Evolutionary conservation across 179 eudicot species (phyloP), one percentile per base, ranked within the genome.

Genomic region (Beta lomatogona): DNA sequence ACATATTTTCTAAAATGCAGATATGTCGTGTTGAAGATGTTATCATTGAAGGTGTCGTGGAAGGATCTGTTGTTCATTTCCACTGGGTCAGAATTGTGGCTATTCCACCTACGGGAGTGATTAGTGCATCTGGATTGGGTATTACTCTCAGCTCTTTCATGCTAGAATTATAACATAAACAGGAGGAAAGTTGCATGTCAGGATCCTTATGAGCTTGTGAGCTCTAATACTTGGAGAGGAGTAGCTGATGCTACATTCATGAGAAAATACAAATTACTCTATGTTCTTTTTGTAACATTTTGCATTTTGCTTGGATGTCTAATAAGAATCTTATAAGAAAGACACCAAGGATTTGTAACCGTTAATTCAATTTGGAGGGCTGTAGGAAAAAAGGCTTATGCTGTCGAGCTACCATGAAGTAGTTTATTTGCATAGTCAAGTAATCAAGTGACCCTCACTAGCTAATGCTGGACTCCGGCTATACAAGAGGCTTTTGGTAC

Each of bases 51-150:
- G 99, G 99, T 67, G 57, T 76, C 18, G 72, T 94, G 22, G 91
- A 90, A 90, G 98, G 99, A 86, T 92, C 98, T 81, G 93, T 95
- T 85, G 87, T 95, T 80, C 99, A 95, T 88, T 91, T 95, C 67
- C 97, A 95, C 83, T 88, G 93, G 94, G 92, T 92, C 78, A 92
- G 99, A 87, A 83, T 88, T 46, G 92, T 94, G 64, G 86, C 78
- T 77, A 85, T 95, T 65, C 81, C 82, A 81, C 67, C 91, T 55
- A 86, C 89, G 48, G 99, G 99, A 76, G 54, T 82, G 86, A 88
- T 95, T 76, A 92, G 88, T 89, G 95, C 98, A 66, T 88, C 99
- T 83, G 99, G 95, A 71, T 78, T 92, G 57, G 99, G 99, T 95
- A 92, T 76, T 83, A 19, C 80, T 81, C 72, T 69, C 81, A 70